Conservation (phyloP, 2,329 filamentous ascomycete species). For the Didymella keratinophila region DNA sequence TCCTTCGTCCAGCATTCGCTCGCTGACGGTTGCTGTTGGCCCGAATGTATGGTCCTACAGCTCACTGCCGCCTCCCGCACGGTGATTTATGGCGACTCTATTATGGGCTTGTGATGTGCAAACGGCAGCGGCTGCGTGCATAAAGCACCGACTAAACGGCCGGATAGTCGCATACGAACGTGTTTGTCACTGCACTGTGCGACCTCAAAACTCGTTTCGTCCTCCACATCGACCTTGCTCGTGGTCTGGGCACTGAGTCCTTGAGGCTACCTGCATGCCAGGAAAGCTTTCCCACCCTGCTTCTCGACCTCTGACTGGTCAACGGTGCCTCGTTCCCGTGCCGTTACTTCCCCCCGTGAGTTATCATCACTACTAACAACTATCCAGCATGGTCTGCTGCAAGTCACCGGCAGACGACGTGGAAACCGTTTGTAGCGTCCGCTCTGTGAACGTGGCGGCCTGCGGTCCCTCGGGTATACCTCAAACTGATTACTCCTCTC, state of each 20-base stretch:
- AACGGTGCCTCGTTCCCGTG: conserved; percentile 9
- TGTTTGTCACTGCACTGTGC: conserved; percentile 16
- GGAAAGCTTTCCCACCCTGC: conserved; percentile 6
- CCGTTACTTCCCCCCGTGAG: conserved; percentile 11
- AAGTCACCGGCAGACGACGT: conserved; percentile 1
- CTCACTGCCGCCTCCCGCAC: not conserved
- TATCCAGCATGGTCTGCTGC: conserved; percentile 5
- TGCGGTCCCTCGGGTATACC: not conserved
- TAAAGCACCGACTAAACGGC: conserved; percentile 7
- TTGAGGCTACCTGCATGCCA: conserved; percentile 10
- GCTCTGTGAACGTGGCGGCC: not conserved
- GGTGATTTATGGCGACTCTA: conserved; percentile 3
- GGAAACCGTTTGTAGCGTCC: conserved; percentile 1
- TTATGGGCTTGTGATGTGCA: conserved; percentile 8
- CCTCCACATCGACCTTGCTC: conserved; percentile 16
- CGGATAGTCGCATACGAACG: conserved; percentile 13
- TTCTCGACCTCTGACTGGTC: conserved; percentile 5
- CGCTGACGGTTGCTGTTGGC: conserved; percentile 1
- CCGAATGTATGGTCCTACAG: conserved; percentile 4
- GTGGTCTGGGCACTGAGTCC: conserved; percentile 12
- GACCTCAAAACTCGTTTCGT: conserved; percentile 11
- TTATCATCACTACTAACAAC: not conserved
- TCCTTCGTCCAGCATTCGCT: not conserved
- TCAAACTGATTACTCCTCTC: not conserved
- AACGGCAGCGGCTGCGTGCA: conserved; percentile 18